Evolutionary conservation across 345 rosid species (phyloP).

Genomic region (Limnanthes douglasii): DNA sequence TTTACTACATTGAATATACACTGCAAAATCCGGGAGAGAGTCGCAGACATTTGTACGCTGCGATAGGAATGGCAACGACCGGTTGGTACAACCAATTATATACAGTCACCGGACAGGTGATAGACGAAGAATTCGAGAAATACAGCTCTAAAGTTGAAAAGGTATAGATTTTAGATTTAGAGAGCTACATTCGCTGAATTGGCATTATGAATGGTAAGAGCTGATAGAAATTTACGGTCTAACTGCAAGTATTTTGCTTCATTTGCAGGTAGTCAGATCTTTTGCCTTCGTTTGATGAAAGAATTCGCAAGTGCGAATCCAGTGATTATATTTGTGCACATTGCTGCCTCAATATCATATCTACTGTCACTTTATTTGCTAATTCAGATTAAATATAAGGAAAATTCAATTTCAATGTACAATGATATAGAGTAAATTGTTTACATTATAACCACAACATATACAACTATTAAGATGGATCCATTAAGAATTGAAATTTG

Average conservation of each 20-base stretch:
- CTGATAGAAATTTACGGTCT: conserved; percentile 1
- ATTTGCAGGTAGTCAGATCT: conserved; percentile 57
- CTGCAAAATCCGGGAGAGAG: conserved; percentile 82
- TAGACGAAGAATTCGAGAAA: conserved; percentile 47
- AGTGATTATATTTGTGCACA: no score
- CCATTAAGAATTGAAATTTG: no score
- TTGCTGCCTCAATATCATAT: no score
- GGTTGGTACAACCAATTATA: conserved; percentile 92
- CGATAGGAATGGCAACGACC: conserved; percentile 75
- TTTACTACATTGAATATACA: conserved; percentile 82
- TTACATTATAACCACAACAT: no score
- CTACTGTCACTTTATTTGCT: no score
- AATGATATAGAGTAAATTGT: no score
- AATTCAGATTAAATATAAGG: no score
- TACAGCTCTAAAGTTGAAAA: conserved; percentile 48
- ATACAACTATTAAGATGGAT: no score
- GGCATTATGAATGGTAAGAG: not conserved
- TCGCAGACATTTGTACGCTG: conserved; percentile 51
- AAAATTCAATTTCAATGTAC: no score
- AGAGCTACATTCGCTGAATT: not conserved
- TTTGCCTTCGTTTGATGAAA: conserved; percentile 65
- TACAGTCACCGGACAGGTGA: conserved; percentile 83
- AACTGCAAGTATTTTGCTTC: not conserved
- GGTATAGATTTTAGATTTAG: conserved; percentile 20
- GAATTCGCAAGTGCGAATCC: no score